Evolutionary conservation across 2,329 filamentous ascomycete genomes (phyloP).

Genomic region (Verticillium nubilum): DNA sequence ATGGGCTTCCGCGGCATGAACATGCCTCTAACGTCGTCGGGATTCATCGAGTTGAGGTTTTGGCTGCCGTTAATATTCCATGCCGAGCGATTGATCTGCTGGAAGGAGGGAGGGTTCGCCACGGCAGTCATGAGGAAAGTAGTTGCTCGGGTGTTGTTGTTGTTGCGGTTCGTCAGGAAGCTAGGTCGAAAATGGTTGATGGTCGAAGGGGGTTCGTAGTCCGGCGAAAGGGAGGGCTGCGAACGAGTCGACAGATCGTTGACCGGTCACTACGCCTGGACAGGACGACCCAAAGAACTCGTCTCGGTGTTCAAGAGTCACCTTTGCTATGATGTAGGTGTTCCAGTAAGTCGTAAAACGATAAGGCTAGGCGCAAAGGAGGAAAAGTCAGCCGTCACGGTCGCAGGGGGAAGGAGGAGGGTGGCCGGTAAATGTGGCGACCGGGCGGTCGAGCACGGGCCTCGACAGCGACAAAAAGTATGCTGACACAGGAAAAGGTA

Average conservation of each 20-base stretch:
- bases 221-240: background rate
- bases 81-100: conserved; percentile 59
- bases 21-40: conserved; percentile 82
- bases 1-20: conserved; percentile 84
- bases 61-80: conserved; percentile 56
- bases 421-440: background rate
- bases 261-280: background rate
- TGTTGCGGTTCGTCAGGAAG: background rate
- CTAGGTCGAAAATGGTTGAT: background rate
- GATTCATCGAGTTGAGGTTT: conserved; percentile 61
- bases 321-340: background rate
- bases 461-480: background rate
- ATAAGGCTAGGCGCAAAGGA: background rate
- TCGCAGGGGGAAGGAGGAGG: background rate
- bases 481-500: background rate
- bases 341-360: background rate
- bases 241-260: background rate
- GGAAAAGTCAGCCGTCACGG: background rate
- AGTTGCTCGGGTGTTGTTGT: conserved; percentile 5
- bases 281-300: background rate
- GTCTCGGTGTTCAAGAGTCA: background rate
- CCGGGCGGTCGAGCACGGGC: background rate
- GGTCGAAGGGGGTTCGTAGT: background rate
- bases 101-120: conserved; percentile 58
- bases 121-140: conserved; percentile 60